Base-by-base conservation (phyloP, 805 yeast genomes). In the Candida vartiovaarae region DNA sequence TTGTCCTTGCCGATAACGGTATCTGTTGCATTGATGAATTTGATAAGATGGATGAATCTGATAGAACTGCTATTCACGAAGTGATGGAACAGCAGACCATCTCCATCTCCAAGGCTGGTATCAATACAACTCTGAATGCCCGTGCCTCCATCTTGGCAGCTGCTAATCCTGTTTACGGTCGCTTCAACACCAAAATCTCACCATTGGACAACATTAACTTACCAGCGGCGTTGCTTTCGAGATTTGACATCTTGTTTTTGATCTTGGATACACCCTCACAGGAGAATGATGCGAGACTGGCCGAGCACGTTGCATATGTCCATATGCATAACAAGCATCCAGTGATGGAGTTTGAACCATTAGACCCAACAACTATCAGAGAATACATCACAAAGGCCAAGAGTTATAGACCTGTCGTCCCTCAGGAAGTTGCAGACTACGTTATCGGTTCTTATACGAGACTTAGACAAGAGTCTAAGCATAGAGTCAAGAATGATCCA, bases 21-120 rank as follows among this genome's bases (percentile, higher is more conserved):
- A 97, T 93, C 40, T 97, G 91, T 38, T 93, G 98, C 74, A 93
- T 93, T 59, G 99, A 93, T 71, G 99, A 93, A 74, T 93, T 93
- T 61, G 99, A 93, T 65, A 93, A 93, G 71, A 93, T 93, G 99
- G 75, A 98, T 62, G 99, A 93, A 59, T 98, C 93, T 62, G 99
- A 93, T 65, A 76, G 99, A 61, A 98, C 91, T 33, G 98, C 99
- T 0, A 93, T 93, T 53, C 99, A 93, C 65, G 99, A 93, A 71
- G 99, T 99, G 9, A 93, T 93, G 99, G 99, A 93, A 69, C 99
- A 93, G 66, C 99, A 93, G 66, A 93, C 99, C 0, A 93, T 93
- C 47, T 91, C 98, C 10, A 90, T 93, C 62, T 99, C 99, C 31
- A 93, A 93, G 63, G 99, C 99, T 8, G 99, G 99, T 63, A 93